Evolutionary conservation across 2,329 filamentous ascomycete genomes (phyloP).

Genomic region (Ascomycota sp.): DNA sequence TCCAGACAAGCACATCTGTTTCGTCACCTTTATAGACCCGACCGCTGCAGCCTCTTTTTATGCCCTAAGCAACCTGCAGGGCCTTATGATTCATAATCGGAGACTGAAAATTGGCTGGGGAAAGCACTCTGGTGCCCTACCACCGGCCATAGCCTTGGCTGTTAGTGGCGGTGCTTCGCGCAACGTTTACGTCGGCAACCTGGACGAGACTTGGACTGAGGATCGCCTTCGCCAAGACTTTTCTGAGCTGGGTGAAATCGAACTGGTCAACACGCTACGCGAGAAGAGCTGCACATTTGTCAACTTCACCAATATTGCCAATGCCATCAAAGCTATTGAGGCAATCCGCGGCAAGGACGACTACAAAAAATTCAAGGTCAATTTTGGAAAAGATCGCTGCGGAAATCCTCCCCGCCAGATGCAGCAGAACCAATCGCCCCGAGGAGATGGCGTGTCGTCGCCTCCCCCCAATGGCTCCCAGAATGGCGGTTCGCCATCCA

Average conservation of each 20-base stretch:
- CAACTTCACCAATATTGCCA: constrained; percentile 99
- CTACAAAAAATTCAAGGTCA: constrained; percentile 97
- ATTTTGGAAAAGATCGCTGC: constrained; percentile 96
- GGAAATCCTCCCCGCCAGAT: constrained; percentile 87
- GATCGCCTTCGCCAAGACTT: constrained; percentile 91
- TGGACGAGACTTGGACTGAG: constrained; percentile 94
- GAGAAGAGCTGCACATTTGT: constrained; percentile 99
- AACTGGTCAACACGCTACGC: constrained; percentile 82
- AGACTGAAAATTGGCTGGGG: constrained; percentile 97
- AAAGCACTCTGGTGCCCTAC: constrained; percentile 91
- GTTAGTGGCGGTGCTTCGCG: constrained; percentile 93
- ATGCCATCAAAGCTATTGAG: constrained; percentile 97
- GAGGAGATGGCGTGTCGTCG: constrained; percentile 34
- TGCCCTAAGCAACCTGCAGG: constrained; percentile 87
- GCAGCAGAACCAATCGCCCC: constrained; percentile 45
- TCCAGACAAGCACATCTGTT: constrained; percentile 98
- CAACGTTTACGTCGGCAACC: constrained; percentile 93
- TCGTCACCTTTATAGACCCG: constrained; percentile 96
- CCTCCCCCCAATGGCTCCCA: constrained; percentile 37
- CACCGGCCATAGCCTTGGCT: constrained; percentile 82
- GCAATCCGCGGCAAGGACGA: constrained; percentile 85
- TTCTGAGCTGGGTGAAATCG: constrained; percentile 90
- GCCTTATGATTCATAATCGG: constrained; percentile 96
- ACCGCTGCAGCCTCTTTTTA: constrained; percentile 96
- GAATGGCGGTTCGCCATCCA: constrained; percentile 32